Conservation (phyloP, 495 filamentous ascomycete genomes). For the Daldinia childiae region DNA sequence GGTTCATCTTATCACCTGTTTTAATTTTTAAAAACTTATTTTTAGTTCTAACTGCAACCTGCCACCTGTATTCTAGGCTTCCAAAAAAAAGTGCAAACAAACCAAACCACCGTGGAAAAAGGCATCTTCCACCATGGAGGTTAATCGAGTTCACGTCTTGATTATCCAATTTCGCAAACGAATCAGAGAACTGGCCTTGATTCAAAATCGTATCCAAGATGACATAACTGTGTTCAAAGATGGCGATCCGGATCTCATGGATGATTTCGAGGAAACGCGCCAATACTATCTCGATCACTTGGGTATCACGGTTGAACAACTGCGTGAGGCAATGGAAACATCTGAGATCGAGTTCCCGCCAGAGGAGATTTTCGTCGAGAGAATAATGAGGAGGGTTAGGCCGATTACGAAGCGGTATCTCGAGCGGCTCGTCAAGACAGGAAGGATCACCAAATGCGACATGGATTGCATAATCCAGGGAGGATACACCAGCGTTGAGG, state of each 20-base stretch:
- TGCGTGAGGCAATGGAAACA: conserved; percentile 12
- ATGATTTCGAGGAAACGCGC: conserved; percentile 6
- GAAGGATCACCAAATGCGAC: background rate
- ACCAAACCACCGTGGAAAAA: background rate
- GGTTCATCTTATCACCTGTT: background rate
- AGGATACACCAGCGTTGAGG: conserved; percentile 18
- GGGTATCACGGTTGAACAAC: conserved; percentile 1
- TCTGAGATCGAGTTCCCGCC: background rate
- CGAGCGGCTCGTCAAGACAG: background rate
- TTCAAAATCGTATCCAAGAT: conserved; percentile 4
- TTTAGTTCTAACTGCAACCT: background rate
- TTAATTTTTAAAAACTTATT: background rate
- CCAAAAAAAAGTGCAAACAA: background rate
- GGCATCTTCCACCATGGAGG: background rate
- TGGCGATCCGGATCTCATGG: background rate
- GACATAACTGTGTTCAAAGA: conserved; percentile 1
- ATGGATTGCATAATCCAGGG: conserved; percentile 26
- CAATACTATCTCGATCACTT: conserved; percentile 10
- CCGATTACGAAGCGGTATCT: conserved; percentile 12
- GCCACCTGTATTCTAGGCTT: background rate
- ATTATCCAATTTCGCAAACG: background rate
- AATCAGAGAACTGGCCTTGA: background rate
- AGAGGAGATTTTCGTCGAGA: conserved; percentile 7
- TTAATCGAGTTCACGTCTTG: background rate
- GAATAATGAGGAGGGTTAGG: conserved; percentile 21